phyloP scores from a whole-genome alignment of 2,329 filamentous ascomycete genomes.

The Dothideomycetes sp. region DNA sequence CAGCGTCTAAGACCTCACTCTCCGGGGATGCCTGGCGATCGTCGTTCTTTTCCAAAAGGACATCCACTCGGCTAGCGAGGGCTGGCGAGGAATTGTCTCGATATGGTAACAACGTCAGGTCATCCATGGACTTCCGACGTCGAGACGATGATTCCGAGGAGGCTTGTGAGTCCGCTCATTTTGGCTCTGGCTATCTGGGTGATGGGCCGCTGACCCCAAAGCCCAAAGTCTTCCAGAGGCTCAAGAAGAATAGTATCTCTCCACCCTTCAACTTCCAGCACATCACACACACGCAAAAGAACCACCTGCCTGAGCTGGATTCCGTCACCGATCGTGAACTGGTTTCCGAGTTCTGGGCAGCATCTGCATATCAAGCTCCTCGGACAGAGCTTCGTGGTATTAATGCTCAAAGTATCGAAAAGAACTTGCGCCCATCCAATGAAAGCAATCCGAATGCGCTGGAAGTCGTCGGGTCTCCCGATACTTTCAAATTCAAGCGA shows the following conservation, averaged over 20 bases:
- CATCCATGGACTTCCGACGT: too few relatives aligned
- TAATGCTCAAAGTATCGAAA: slow-evolving; percentile 34
- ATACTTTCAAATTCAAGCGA: too few relatives aligned
- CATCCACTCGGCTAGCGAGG: slow-evolving; percentile 4
- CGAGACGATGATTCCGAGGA: slow-evolving; percentile 5
- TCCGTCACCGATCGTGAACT: slow-evolving; percentile 40
- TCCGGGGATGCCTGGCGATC: slow-evolving; percentile 7
- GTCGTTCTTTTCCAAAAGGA: slow-evolving; percentile 6
- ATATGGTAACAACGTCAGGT: too few relatives aligned
- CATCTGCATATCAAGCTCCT: slow-evolving; percentile 41
- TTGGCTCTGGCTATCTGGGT: too few relatives aligned
- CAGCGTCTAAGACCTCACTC: slow-evolving; percentile 1
- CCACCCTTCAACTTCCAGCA: slow-evolving; percentile 55
- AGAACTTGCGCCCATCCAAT: slow-evolving; percentile 1
- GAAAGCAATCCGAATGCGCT: too few relatives aligned
- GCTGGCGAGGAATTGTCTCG: neutral
- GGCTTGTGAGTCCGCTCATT: slow-evolving; percentile 3
- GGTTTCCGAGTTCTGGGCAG: slow-evolving; percentile 41
- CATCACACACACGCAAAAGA: slow-evolving; percentile 46
- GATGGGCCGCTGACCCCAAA: neutral
- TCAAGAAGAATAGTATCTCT: slow-evolving; percentile 42
- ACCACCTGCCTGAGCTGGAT: slow-evolving; percentile 42
- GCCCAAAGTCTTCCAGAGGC: slow-evolving; percentile 10
- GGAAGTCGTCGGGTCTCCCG: too few relatives aligned
- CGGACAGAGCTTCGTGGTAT: slow-evolving; percentile 41